Percentiles rank a stretch among this genome's conserved stretches.
phyloP scores from a whole-genome alignment of 768 basidiomycete species.

The Aureoboletus auriporus region DNA sequence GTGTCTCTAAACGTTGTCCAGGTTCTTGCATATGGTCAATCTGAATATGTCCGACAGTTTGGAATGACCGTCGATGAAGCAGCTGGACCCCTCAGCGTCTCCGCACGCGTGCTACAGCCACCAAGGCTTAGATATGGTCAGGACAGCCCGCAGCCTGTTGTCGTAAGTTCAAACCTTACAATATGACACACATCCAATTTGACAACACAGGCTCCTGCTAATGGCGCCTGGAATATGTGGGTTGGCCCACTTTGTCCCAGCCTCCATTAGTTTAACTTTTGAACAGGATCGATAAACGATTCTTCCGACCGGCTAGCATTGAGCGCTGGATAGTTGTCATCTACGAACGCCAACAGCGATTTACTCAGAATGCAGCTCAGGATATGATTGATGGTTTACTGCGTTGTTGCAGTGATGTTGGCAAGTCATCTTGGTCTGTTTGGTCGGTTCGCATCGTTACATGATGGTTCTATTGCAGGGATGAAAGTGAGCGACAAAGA shows the following conservation, averaged over 20 bases:
- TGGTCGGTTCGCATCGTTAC: not conserved
- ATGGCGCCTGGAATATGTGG: constrained; percentile 81
- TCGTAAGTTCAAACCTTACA: constrained; percentile 38
- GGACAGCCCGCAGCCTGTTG: constrained; percentile 50
- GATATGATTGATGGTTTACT: constrained; percentile 56
- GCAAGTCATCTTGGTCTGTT: constrained; percentile 37
- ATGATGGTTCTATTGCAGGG: constrained; percentile 35
- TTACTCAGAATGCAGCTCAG: constrained; percentile 42
- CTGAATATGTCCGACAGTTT: constrained; percentile 70
- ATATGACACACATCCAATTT: constrained; percentile 3
- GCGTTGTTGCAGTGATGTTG: constrained; percentile 49
- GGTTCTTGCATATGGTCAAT: constrained; percentile 68
- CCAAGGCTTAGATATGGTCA: constrained; percentile 66
- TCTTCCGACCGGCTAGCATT: constrained; percentile 54
- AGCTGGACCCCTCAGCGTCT: constrained; percentile 49
- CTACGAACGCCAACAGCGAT: constrained; percentile 60
- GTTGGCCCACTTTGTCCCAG: constrained; percentile 9
- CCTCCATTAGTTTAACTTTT: constrained; percentile 3
- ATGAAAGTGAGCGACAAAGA: constrained; percentile 47
- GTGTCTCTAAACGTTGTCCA: constrained; percentile 17
- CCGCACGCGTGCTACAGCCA: constrained; percentile 59
- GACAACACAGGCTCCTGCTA: constrained; percentile 45
- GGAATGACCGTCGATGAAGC: constrained; percentile 58
- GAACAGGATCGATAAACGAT: constrained; percentile 65
- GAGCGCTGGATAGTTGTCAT: constrained; percentile 60